Base-by-base conservation (phyloP, 208 protist genomes). In the Crithidia brevicula region DNA sequence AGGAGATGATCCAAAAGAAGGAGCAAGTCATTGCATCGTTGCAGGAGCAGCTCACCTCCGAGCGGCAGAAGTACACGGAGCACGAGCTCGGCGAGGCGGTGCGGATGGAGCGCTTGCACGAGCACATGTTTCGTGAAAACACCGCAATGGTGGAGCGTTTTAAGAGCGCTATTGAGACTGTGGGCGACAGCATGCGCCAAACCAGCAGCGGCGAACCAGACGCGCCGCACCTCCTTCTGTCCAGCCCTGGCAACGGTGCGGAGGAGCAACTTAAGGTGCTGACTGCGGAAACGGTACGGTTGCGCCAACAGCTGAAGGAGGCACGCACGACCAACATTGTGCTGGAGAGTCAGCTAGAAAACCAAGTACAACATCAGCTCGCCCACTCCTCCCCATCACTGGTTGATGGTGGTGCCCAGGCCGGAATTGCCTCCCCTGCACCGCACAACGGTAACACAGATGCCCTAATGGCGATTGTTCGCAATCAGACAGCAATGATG, bases 91-190 rank as follows among this genome's bases (percentile, higher is more conserved):
- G 82, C 54, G 91, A 96, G 72, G 83, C 91, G 16, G 73, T 77
- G 52, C 82, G 91, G 6, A 86, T 96, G 83, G 91, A 96, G 66
- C 72, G 70, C 8, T 56, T 96, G 27, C 91, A 96, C 70, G 88
- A 93, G 40, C 74, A 84, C 18, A 82, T 96, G 78, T 92, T 92
- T 54, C 76, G 79, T 13, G 91, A 96, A 52, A 93, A 96, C 72
- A 88, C 72, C 16, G 77, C 81, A 7, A 92, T 94, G 86, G 81
- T 93, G 28, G 87, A 92, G 46, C 82, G 89, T 22, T 94, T 94
- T 53, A 81, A 84, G 42, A 86, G 79, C 50, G 87, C 86, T 2
- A 91, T 96, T 45, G 66, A 75, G 18, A 88, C 79, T 22, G 82
- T 85, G 23, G 83, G 81, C 23, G 64, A 82, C 53, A 63, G 58